A percentile compares a stretch with the other conserved stretches of the same genome.
These are phyloP conservation scores for Syncephalastrum sp. DNA, from an alignment of 371 early-diverging fungal species.

Conservation along the genomic window DNA sequence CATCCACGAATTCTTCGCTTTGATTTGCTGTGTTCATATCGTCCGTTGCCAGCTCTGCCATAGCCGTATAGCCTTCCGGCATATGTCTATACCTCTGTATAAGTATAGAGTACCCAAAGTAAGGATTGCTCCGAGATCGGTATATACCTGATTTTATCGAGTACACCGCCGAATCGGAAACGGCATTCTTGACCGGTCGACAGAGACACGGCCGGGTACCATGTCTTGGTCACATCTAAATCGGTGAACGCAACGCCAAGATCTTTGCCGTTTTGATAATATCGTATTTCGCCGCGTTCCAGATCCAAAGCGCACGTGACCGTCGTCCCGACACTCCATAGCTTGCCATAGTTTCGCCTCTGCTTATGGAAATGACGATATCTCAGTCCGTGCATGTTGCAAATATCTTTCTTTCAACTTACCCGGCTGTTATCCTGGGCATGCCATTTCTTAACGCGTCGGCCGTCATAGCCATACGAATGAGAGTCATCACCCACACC, in stretches of 20 bases:
- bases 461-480: constrained; percentile 75
- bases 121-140: not conserved
- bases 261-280: constrained; percentile 58
- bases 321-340: constrained; percentile 63
- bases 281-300: constrained; percentile 53
- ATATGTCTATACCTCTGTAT: constrained; percentile 19
- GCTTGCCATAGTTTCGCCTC: constrained; percentile 57
- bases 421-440: constrained; percentile 30
- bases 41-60: constrained; percentile 14
- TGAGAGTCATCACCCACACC: constrained; percentile 72
- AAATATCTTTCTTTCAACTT: not conserved
- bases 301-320: constrained; percentile 66
- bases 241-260: constrained; percentile 71
- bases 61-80: constrained; percentile 28
- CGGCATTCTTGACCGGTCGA: constrained; percentile 42
- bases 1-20: too few relatives aligned
- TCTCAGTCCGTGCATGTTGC: not conserved
- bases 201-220: constrained; percentile 59
- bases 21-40: constrained; percentile 5
- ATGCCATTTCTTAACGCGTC: constrained; percentile 71
- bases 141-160: constrained; percentile 30
- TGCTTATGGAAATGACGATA: constrained; percentile 12
- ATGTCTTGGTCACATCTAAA: constrained; percentile 32
- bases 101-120: not conserved
- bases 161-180: constrained; percentile 39